Conservation (phyloP, 2,329 filamentous ascomycete genomes). For the Lecanosticta acicola region DNA sequence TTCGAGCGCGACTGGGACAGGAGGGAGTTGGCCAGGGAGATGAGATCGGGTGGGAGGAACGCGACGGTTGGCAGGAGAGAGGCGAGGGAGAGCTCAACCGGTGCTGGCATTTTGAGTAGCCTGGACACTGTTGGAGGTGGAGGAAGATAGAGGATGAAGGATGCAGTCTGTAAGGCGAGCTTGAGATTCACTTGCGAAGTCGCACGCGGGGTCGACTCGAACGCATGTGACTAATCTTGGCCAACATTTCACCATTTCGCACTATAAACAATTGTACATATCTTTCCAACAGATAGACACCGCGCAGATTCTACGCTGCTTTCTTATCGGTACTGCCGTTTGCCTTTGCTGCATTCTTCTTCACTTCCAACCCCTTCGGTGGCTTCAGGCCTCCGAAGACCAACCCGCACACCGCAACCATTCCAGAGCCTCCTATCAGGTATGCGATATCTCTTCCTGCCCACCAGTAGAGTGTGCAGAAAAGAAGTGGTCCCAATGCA, state of each 20-base stretch:
- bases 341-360: slow-evolving; percentile 15
- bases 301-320: slow-evolving; percentile 5
- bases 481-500: slow-evolving; percentile 78
- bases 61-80: slow-evolving; percentile 69
- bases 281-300: background rate
- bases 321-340: slow-evolving; percentile 18
- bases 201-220: slow-evolving; percentile 2
- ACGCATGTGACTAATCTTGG: slow-evolving; percentile 1
- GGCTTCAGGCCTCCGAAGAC: slow-evolving; percentile 68
- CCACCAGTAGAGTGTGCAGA: slow-evolving; percentile 98
- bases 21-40: slow-evolving; percentile 66
- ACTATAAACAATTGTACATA: background rate
- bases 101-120: slow-evolving; percentile 55
- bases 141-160: too few relatives aligned
- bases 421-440: slow-evolving; percentile 70
- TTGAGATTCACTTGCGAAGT: slow-evolving; percentile 5
- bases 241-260: background rate
- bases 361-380: slow-evolving; percentile 38
- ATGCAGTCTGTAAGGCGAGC: too few relatives aligned
- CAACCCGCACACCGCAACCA: slow-evolving; percentile 64
- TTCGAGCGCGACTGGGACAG: slow-evolving; percentile 74
- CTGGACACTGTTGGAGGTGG: background rate
- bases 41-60: slow-evolving; percentile 61
- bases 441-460: slow-evolving; percentile 85
- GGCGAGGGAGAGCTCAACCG: slow-evolving; percentile 67